Base-by-base conservation (phyloP, 495 filamentous ascomycete species). In the Delitschia confertaspora region DNA sequence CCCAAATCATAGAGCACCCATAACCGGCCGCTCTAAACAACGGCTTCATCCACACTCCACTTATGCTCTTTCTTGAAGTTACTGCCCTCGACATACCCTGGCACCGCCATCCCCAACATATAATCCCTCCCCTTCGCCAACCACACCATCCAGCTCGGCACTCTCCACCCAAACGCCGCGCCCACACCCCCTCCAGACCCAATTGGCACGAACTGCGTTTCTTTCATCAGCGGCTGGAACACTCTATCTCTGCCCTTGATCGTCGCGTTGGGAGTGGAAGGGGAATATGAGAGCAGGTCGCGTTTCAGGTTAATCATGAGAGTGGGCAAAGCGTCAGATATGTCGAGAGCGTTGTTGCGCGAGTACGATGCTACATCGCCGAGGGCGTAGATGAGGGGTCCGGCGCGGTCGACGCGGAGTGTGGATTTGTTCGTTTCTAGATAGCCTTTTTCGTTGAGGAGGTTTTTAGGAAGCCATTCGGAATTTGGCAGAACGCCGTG, bases 61-160 rank as follows among this genome's bases (percentile, higher is more conserved):
- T 39, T 42, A 24, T 13, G 54, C 53, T 65, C 69, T 58, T 76
- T 75, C 16, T 59, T 59, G 67, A 70, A 76, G 42, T 70, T 66
- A 41, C 68, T 68, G 23, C 75, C 73, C 60, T 53, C 73, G 67
- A 70, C 70, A 16, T 68, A 22, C 13, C 41, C 44, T 5, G 53
- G 60, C 17, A 67, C 18, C 3, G 18, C 67, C 25, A 69, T 73
- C 58, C 70, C 67, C 19, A 73, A 29, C 65, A 73, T 72, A 48
- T 78, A 80, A 56, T 80, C 73, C 44, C 73, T 59, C 20, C 76
- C 75, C 58, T 82, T 82, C 38, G 78, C 62, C 60, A 73, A 49
- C 69, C 73, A 76, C 8, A 81, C 71, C 22, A 73, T 37, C 26
- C 67, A 72, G 24, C 73, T 69, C 4, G 76, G 76, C 44, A 79